These are phyloP conservation scores for Curvularia sp. DNA, from an alignment of 2,329 filamentous ascomycete species.

Conservation along the genomic window DNA sequence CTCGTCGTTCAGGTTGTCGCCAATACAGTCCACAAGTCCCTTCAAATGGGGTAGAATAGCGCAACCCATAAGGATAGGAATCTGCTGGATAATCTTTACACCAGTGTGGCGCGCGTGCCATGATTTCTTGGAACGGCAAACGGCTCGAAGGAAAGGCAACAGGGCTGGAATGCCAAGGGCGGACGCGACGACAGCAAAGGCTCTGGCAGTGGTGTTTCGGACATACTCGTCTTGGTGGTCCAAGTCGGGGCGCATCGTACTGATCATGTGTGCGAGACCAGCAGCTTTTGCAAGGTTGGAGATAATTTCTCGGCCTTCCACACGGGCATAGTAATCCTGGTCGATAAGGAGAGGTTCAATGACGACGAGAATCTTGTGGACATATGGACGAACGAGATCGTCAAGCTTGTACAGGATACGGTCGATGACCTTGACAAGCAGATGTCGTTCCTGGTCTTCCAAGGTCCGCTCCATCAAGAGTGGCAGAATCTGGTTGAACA, in stretches of 20 bases:
- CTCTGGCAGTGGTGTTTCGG: conserved; percentile 93
- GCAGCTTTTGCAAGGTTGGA: conserved; percentile 97
- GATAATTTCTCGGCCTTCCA: conserved; percentile 98
- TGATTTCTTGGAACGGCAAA: conserved; percentile 97
- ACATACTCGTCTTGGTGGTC: conserved; percentile 99
- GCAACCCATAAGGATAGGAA: conserved; percentile 98
- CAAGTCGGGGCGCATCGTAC: conserved; percentile 98
- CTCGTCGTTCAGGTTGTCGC: conserved; percentile 93
- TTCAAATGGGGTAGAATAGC: conserved; percentile 95
- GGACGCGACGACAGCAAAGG: conserved; percentile 95
- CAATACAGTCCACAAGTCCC: conserved; percentile 94
- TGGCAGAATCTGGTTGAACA: conserved; percentile 97
- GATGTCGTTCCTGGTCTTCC: conserved; percentile 96
- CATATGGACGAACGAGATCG: conserved; percentile 92
- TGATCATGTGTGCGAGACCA: conserved; percentile 98
- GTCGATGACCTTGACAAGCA: conserved; percentile 98
- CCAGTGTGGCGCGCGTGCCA: conserved; percentile 98
- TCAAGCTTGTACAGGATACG: conserved; percentile 98
- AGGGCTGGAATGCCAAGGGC: conserved; percentile 94
- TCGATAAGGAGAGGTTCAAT: conserved; percentile 99
- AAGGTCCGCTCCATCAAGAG: conserved; percentile 97
- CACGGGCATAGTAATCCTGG: conserved; percentile 98
- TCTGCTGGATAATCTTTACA: conserved; percentile 99
- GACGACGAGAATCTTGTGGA: conserved; percentile 97
- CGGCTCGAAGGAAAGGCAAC: conserved; percentile 91